Evolutionary conservation across 495 filamentous ascomycete species (phyloP), one percentile per base, ranked within the genome.

Genomic region (Ramalina peruviana): DNA sequence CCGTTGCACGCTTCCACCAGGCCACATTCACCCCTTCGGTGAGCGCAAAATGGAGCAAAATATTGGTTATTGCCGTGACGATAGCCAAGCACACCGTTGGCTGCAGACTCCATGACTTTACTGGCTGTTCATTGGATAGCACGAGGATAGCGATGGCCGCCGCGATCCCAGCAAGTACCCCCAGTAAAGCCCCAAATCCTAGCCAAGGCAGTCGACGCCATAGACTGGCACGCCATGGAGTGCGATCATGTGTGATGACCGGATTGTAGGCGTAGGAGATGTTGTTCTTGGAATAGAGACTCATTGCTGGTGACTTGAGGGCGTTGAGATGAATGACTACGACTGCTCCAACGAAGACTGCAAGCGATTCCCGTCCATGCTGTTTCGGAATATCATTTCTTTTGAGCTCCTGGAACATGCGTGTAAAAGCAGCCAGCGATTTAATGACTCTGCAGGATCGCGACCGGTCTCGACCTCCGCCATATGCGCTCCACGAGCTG

Each of bases 11-110:
- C 19, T 26, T 23, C 50, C 50, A 52, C 50, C 50, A 52, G 26
- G 50, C 30, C 2, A 52, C 30, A 6, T 15, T 52, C 6, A 40
- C 19, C 16, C 47, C 50, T 25, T 52, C 48, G 1, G 50, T 38
- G 17, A 52, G 46, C 4, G 50, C 50, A 40, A 19, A 52, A 11
- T 36, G 46, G n/a, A 52, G 50, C 26, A 52, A n/a, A n/a, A 51
- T 52, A 33, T 52, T 52, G 6, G 19, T 42, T 7, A 27, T 12
- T 12, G 50, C 36, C 10, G 46, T 53, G 15, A 36, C 26, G 20
- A 52, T 51, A 46, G 50, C 20, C 21, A 52, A 36, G 21, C n/a
- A 38, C 16, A 52, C 50, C 11, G 50, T 36, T 10, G 50, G 50
- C 51, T 53, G 49, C n/a, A 52, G 15, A 19, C 46, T 52, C 50